phyloP scores from a whole-genome alignment of 148 eudicot species.

The Spergularia bocconei region DNA sequence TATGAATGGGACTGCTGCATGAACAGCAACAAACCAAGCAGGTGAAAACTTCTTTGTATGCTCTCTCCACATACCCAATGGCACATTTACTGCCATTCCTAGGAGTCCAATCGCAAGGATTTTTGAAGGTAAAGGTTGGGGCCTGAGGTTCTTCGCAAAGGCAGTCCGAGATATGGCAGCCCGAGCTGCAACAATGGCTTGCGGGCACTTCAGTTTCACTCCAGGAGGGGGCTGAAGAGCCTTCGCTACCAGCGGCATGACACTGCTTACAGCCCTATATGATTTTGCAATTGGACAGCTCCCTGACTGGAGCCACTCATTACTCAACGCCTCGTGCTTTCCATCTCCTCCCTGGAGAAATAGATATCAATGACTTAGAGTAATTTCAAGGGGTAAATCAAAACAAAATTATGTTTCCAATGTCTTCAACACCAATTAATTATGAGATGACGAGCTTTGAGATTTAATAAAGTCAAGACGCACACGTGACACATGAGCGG shows the following conservation, averaged over 20 bases:
- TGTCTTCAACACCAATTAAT: neutral
- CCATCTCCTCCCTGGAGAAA: constrained; percentile 58
- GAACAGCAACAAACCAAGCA: constrained; percentile 95
- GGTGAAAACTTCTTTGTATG: constrained; percentile 91
- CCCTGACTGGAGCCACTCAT: constrained; percentile 85
- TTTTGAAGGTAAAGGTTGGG: constrained; percentile 84
- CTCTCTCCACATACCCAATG: constrained; percentile 93
- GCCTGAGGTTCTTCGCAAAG: constrained; percentile 81
- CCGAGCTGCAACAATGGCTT: constrained; percentile 79
- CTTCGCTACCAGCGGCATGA: constrained; percentile 88
- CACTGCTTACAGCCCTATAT: constrained; percentile 74
- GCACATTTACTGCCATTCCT: constrained; percentile 92
- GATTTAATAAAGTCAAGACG: neutral
- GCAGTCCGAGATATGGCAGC: constrained; percentile 81
- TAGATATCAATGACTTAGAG: constrained; percentile 7
- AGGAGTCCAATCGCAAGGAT: constrained; percentile 70
- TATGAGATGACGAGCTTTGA: neutral
- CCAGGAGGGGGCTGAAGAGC: constrained; percentile 85
- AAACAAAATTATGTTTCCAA: neutral
- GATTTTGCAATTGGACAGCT: constrained; percentile 95
- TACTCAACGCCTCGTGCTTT: constrained; percentile 77
- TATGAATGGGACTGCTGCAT: constrained; percentile 95
- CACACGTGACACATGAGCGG: neutral
- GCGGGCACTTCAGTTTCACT: constrained; percentile 69
- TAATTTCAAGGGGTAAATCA: neutral